These are phyloP conservation scores for Trichoderma pleuroti DNA, from an alignment of 2,329 filamentous ascomycete species.

Conservation along the genomic window DNA sequence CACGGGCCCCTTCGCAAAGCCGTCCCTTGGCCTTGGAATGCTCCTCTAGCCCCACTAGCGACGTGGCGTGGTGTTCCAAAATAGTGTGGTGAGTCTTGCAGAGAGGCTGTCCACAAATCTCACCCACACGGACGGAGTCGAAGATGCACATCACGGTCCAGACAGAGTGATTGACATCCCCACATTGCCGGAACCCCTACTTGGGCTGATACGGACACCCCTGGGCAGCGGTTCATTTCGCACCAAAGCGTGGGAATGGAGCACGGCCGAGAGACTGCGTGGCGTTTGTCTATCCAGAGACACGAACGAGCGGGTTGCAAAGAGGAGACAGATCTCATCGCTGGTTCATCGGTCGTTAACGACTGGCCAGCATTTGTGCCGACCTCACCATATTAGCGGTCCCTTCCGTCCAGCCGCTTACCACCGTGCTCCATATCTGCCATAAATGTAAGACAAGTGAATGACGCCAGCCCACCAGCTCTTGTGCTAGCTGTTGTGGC, in stretches of 20 bases:
- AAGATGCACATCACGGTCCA: slow-evolving; percentile 21
- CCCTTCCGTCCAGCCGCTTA: slow-evolving; percentile 19
- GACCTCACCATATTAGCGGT: slow-evolving; percentile 16
- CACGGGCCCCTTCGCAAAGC: background rate
- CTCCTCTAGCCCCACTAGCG: slow-evolving; percentile 6
- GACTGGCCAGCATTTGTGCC: slow-evolving; percentile 12
- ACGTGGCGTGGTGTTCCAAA: slow-evolving; percentile 11
- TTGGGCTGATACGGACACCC: background rate
- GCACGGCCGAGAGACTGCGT: background rate
- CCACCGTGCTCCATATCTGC: background rate
- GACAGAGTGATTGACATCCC: slow-evolving; percentile 20
- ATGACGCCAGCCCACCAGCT: background rate
- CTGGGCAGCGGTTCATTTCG: background rate
- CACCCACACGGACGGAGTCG: slow-evolving; percentile 18
- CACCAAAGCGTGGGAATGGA: background rate
- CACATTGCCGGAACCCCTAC: slow-evolving; percentile 10
- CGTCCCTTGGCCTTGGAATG: slow-evolving; percentile 17
- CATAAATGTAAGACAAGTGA: background rate
- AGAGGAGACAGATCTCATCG: slow-evolving; percentile 16
- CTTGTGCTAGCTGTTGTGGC: background rate
- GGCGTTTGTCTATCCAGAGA: slow-evolving; percentile 18
- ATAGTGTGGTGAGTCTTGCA: slow-evolving; percentile 12
- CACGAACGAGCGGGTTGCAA: slow-evolving; percentile 7
- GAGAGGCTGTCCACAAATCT: slow-evolving; percentile 17
- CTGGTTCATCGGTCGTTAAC: slow-evolving; percentile 17